Evolutionary conservation across 2,329 filamentous ascomycete genomes (phyloP).

Genomic region (Biscogniauxia sp.): DNA sequence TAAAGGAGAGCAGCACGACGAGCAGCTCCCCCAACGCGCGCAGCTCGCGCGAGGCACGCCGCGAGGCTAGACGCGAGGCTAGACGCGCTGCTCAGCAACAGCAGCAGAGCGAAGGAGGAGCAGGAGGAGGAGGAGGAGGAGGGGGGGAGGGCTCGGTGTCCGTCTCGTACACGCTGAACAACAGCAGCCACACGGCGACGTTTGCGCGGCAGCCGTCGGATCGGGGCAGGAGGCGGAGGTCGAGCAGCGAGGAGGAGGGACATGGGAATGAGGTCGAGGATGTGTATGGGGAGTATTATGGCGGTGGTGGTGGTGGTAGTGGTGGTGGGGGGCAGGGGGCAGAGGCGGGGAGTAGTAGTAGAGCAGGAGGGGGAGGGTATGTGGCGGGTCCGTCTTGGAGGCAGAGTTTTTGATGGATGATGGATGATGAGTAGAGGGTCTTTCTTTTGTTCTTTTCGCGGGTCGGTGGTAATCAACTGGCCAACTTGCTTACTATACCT

Average conservation of each 20-base stretch:
- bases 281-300: background rate
- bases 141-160: background rate
- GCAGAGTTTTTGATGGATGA: background rate
- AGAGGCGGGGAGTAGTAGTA: background rate
- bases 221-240: background rate
- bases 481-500: too few relatives aligned
- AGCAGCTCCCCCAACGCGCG: background rate
- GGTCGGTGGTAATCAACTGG: too few relatives aligned
- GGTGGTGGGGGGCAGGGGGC: too few relatives aligned
- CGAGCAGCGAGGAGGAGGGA: background rate
- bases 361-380: too few relatives aligned
- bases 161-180: background rate
- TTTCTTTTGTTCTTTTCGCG: background rate
- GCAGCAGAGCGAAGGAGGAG: slow-evolving; percentile 2
- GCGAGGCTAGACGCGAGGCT: background rate
- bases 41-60: background rate
- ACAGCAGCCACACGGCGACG: background rate
- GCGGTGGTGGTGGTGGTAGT: background rate
- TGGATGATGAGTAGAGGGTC: background rate
- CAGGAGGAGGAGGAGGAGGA: background rate
- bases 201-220: background rate
- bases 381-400: background rate
- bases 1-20: background rate
- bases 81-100: background rate
- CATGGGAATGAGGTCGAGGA: background rate